phyloP scores from a whole-genome alignment of 768 basidiomycete genomes.

The Pilatotrama ljubarskyi region DNA sequence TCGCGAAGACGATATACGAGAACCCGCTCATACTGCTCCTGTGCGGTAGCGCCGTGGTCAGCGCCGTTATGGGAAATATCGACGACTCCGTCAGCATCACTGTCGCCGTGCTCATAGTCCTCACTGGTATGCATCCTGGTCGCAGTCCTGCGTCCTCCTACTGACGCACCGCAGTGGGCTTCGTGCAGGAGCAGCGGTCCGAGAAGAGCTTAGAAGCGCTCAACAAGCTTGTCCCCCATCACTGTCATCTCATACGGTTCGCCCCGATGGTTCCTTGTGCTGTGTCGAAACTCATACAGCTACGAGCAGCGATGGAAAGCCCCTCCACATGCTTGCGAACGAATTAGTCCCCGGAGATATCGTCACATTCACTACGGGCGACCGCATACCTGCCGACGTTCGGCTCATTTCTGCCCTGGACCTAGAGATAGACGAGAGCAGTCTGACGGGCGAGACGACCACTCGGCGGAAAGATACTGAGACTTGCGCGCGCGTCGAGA shows the following conservation, averaged over 20 bases:
- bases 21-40: constrained; percentile 89
- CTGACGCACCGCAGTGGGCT: constrained; percentile 62
- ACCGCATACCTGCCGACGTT: constrained; percentile 92
- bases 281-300: not conserved
- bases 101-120: constrained; percentile 87
- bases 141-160: not conserved
- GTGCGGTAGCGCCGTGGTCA: constrained; percentile 86
- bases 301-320: constrained; percentile 52
- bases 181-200: constrained; percentile 92
- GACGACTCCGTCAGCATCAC: constrained; percentile 95
- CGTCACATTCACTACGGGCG: constrained; percentile 85
- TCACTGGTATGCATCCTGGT: constrained; percentile 67
- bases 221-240: constrained; percentile 96
- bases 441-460: constrained; percentile 90
- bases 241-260: constrained; percentile 84
- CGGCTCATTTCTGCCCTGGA: constrained; percentile 80
- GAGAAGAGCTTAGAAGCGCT: constrained; percentile 93
- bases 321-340: constrained; percentile 85
- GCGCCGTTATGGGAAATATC: constrained; percentile 90
- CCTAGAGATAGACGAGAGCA: constrained; percentile 94
- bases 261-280: constrained; percentile 1
- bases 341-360: constrained; percentile 96
- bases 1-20: constrained; percentile 94
- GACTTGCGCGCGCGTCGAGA: constrained; percentile 48
- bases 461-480: constrained; percentile 68